Base-by-base conservation (phyloP, 106 monocot genomes). In the Acorus calamus region DNA sequence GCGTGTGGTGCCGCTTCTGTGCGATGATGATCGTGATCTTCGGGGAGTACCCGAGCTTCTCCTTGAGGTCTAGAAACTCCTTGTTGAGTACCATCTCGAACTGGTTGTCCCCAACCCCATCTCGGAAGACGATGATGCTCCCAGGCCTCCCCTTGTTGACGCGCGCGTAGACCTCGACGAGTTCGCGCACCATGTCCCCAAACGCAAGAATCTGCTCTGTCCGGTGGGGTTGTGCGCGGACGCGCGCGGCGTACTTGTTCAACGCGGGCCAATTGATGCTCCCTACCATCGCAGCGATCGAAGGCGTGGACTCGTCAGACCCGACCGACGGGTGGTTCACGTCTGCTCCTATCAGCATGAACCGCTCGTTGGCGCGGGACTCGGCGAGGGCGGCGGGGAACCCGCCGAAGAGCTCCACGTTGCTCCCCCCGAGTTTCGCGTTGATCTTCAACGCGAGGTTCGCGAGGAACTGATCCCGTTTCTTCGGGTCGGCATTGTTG, bases 91-190 rank as follows among this genome's bases (percentile, higher is more conserved):
- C 81, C 81, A 81, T 81, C 52, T 73, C 73, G 55, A 81, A 81
- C 49, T 81, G 81, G 4, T 74, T 66, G 53, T 83, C 78, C 46
- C 82, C 75, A 7, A 83, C 82, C n/a, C 82, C 82, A 47, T 83
- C 82, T 4, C 82, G 74, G 50, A 75, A 75, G 64, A 78, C 74
- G n/a, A 83, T 53, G 47, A 83, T 83, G 52, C 58, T 71, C 11
- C 67, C 42, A 0, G 82, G 82, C 52, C 62, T 66, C 2, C 47
- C 51, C 4, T 57, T 3, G 45, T 75, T 78, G 14, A 2, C 11
- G n/a, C 45, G 42, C n/a, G 43, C 53, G 42, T 60, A 83, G 7
- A 42, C 54, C 2, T 57, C 67, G 3, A 78, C 42, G 44, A 83
- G 78, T 50, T 74, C 67, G 5, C 42, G 6, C 45, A 78, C 78